Percentiles rank a stretch among this genome's conserved stretches.
Conservation (phyloP, 2,329 filamentous ascomycete species). For the Diaporthe eres region DNA sequence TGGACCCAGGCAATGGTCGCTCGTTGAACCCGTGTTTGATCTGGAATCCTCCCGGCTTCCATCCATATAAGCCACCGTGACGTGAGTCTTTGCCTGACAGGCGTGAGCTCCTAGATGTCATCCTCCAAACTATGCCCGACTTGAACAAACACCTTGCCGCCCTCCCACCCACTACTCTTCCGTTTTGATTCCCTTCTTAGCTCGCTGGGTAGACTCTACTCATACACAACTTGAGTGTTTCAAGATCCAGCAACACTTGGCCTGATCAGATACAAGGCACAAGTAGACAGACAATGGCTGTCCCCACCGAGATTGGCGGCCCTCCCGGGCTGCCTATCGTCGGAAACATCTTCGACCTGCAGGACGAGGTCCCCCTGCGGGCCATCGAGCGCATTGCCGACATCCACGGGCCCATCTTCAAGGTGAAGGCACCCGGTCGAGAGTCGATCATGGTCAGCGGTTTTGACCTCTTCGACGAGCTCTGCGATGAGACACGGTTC, state of each 20-base stretch:
- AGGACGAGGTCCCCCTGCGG: slow-evolving; percentile 67
- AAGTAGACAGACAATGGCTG: neutral
- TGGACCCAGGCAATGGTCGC: neutral
- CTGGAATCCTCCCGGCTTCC: slow-evolving; percentile 14
- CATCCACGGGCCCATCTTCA: slow-evolving; percentile 66
- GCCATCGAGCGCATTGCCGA: slow-evolving; percentile 72
- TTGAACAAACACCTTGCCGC: neutral
- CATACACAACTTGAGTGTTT: neutral
- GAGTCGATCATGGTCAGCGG: slow-evolving; percentile 38
- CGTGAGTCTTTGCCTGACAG: slow-evolving; percentile 2
- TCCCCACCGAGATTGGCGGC: slow-evolving; percentile 4
- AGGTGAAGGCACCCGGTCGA: slow-evolving; percentile 39
- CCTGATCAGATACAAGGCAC: neutral
- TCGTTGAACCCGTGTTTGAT: neutral
- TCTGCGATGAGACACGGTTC: slow-evolving; percentile 75
- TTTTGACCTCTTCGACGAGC: slow-evolving; percentile 66
- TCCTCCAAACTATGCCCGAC: neutral
- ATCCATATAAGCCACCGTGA: slow-evolving; percentile 4
- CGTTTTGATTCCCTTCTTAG: neutral
- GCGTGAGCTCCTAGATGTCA: neutral
- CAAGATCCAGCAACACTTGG: neutral
- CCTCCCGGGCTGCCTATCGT: slow-evolving; percentile 75
- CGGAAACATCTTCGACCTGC: slow-evolving; percentile 76
- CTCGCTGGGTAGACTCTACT: neutral
- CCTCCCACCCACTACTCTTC: neutral